Evolutionary conservation across 1,284 basidiomycete genomes (phyloP).

Genomic region (Tylopilus orsonianus): DNA sequence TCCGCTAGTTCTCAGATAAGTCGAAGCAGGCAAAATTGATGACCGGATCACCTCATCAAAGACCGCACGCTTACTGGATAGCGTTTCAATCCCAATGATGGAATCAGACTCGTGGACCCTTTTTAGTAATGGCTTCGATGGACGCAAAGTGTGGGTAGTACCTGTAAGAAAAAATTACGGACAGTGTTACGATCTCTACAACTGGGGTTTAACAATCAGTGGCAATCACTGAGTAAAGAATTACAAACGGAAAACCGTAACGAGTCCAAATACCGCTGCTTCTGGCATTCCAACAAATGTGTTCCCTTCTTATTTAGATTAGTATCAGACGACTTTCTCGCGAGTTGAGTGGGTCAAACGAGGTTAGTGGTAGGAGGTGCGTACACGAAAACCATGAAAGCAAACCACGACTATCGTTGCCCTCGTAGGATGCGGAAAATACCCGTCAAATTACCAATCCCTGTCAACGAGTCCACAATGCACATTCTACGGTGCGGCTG

Average conservation of each 20-base stretch:
- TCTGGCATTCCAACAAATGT: too few relatives aligned
- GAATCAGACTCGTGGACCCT: not conserved
- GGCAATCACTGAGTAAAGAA: not conserved
- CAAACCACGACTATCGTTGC: too few relatives aligned
- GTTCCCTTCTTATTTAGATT: too few relatives aligned
- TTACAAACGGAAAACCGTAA: slow-evolving; percentile 2
- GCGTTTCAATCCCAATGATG: not conserved
- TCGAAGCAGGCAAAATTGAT: not conserved
- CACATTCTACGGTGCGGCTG: too few relatives aligned
- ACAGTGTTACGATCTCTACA: not conserved
- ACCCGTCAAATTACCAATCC: too few relatives aligned
- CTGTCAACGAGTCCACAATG: too few relatives aligned
- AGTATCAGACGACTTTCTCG: too few relatives aligned
- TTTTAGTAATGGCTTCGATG: not conserved
- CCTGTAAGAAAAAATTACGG: not conserved
- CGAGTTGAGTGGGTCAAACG: too few relatives aligned
- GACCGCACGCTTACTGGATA: not conserved
- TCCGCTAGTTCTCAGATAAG: slow-evolving; percentile 4
- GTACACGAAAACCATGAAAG: too few relatives aligned
- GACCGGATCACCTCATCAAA: not conserved
- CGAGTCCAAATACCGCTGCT: slow-evolving; percentile 2
- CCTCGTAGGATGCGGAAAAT: too few relatives aligned
- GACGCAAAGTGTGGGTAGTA: not conserved
- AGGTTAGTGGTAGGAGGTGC: too few relatives aligned
- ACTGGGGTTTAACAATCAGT: not conserved